Evolutionary conservation across 768 basidiomycete genomes (phyloP).

Genomic region (Xerocomellus amylosporus): DNA sequence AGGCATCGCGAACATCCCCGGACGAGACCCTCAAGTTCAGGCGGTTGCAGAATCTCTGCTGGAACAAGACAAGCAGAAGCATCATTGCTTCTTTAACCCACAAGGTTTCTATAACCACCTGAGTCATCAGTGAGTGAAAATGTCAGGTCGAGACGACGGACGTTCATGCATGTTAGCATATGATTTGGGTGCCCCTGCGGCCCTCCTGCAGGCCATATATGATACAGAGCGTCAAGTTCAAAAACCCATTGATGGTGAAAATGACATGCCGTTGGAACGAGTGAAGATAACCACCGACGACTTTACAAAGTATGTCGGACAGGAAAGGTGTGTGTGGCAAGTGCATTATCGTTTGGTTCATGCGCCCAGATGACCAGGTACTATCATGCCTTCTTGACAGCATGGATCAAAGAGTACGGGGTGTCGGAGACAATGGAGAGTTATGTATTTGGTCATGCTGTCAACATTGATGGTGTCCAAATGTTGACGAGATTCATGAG

Average conservation of each 20-base stretch:
- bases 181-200: constrained; percentile 49
- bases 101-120: constrained; percentile 52
- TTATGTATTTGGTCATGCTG: constrained; percentile 42
- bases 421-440: constrained; percentile 41
- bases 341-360: constrained; percentile 32
- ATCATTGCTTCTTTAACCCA: constrained; percentile 49
- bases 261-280: constrained; percentile 14
- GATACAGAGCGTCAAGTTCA: constrained; percentile 39
- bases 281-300: constrained; percentile 40
- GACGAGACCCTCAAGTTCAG: constrained; percentile 44
- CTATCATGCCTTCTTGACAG: constrained; percentile 37
- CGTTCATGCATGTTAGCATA: constrained; percentile 40
- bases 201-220: constrained; percentile 48
- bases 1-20: constrained; percentile 48
- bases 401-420: constrained; percentile 38
- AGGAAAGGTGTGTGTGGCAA: constrained; percentile 42
- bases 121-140: too few species aligned
- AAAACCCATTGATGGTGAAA: constrained; percentile 39
- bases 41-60: constrained; percentile 43
- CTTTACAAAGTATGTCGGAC: constrained; percentile 49
- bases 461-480: constrained; percentile 31
- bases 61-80: constrained; percentile 43
- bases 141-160: background rate
- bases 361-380: constrained; percentile 20
- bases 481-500: constrained; percentile 37